phyloP scores from a whole-genome alignment of 257 asterid species.

The Osmanthus fragrans region DNA sequence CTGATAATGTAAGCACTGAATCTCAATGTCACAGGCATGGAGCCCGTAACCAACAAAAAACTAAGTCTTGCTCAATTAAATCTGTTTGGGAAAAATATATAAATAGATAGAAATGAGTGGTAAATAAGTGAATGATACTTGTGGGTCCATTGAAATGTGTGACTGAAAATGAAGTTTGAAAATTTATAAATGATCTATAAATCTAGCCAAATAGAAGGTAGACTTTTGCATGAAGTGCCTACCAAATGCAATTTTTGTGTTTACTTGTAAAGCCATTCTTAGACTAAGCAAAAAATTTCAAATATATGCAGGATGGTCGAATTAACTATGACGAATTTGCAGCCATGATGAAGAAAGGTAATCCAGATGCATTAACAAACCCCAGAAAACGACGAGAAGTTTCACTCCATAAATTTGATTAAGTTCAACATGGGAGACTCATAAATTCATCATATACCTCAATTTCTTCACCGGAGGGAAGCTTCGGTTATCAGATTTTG shows the following conservation, averaged over 20 bases:
- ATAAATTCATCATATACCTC: not conserved
- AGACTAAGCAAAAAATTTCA: not conserved
- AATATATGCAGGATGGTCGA: conserved; percentile 29
- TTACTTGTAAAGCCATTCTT: not conserved
- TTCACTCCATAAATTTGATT: conserved; percentile 9
- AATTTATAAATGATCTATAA: too few relatives aligned
- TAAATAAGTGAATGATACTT: too few relatives aligned
- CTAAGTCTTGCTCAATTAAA: not conserved
- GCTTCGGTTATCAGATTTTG: not conserved
- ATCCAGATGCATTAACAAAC: conserved; percentile 27
- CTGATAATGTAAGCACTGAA: conserved; percentile 49
- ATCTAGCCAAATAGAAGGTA: too few relatives aligned
- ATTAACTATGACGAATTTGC: conserved; percentile 29
- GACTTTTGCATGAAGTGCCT: not conserved
- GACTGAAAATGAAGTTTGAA: too few relatives aligned
- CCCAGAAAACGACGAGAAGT: conserved; percentile 29
- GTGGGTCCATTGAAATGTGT: too few relatives aligned
- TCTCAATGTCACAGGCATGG: not conserved
- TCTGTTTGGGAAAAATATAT: too few relatives aligned
- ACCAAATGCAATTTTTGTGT: not conserved
- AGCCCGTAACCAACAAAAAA: not conserved
- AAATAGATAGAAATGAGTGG: too few relatives aligned
- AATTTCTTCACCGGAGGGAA: not conserved
- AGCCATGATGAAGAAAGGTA: conserved; percentile 35
- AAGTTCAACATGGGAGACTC: not conserved